Base-by-base conservation (phyloP, 129 eudicot species). In the Sambucus nigra region DNA sequence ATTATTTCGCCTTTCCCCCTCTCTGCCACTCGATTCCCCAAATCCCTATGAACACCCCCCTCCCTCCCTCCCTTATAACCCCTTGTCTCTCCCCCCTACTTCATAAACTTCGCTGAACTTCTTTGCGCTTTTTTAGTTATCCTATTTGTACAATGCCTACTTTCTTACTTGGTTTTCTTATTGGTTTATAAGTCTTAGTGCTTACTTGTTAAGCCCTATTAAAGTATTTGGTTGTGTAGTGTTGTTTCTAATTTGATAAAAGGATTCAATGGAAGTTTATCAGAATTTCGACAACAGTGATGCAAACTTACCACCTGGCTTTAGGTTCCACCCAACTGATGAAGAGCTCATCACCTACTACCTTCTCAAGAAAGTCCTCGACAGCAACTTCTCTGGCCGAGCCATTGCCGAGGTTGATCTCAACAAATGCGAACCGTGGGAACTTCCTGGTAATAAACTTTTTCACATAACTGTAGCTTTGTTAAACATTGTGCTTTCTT, bases 381-480 rank as follows among this genome's bases (percentile, higher is more conserved):
- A 86, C 64, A 64, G 79, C 17, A 74, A 53, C 42, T 86, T 91
- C 79, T 67, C 74, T 24, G 81, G 83, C 61, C 69, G 92, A 35
- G 95, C 95, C 69, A 85, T 91, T 41, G 70, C 98, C 21, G 95
- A 91, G 47, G 86, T 91, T 46, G 98, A 91, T 61, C 98, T 91
- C 62, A 86, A 91, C 95, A 91, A 86, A 66, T 86, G 83, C 32
- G 98, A 91, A 56, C 98, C 98, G 3, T 91, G 98, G 98, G 94
- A 91, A 51, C 86, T 91, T n/a, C 98, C 98, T n/a, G 88, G 97
- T 88, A 66, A 12, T 38, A 25, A 26, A n/a, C 49, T 0, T 2
- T 2, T 35, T 35, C 13, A 7, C 42, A 7, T 2, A 35, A 35
- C 13, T 28, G 2, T 0, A 24, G 4, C 9, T 23, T 41, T 18